Base-by-base conservation (phyloP, 345 rosid genomes). In the Brassica incana region DNA sequence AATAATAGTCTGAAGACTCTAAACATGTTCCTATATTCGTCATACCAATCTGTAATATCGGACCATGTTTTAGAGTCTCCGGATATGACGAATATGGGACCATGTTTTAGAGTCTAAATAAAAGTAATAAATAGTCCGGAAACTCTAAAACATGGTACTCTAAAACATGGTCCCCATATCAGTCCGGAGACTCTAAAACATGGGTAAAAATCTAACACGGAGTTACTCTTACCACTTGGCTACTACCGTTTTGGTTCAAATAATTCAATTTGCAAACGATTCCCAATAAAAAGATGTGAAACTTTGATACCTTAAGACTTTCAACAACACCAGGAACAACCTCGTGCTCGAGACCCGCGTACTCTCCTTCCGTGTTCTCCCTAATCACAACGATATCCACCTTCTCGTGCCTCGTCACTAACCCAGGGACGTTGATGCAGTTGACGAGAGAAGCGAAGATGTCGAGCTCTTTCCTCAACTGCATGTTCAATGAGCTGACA, bases 291-390 rank as follows among this genome's bases (percentile, higher is more conserved):
- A 50, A n/a, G 6, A 50, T 50, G 18, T 50, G 58, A 45, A 45
- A 3, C 54, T 50, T 50, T 50, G 58, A 50, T 54, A 54, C 97
- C 97, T 95, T 95, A 79, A 95, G 98, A 84, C 97, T 91, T 78
- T 95, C 99, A 5, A 95, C 96, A 29, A 91, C 99, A 27, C 98
- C 99, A 12, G 97, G 96, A 71, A 95, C 94, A 67, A 92, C 99
- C 84, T 95, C 97, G 65, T 95, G 98, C 65, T 95, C 97, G 3
- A 95, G 90, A 0, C 98, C 98, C 2, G 96, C 38, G 74, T 95
- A 92, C 60, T 95, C 99, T 1, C 99, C 99, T 83, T 95, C 99
- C 0, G 97, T 95, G 61, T 95, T 92, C 85, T 95, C 99, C 77
- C 99, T 86, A 54, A 95, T 89, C 32, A 92, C 97, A 2, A 95